Evolutionary conservation across 176 grass and related monocot species (phyloP), one percentile per base, ranked within the genome.

Genomic region (Pontederia paniculata): DNA sequence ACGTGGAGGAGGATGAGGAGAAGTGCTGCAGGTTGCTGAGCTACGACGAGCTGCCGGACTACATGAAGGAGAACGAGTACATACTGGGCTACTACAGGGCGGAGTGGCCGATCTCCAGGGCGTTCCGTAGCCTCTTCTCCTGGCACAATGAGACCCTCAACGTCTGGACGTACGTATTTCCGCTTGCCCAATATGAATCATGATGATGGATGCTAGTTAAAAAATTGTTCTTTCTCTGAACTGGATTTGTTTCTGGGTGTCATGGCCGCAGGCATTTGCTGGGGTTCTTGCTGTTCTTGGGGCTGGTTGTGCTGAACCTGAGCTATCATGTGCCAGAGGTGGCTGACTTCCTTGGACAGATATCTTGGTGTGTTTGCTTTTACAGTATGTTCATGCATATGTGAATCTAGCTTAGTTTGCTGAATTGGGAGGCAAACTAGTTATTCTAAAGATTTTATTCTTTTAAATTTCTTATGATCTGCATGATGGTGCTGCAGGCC

Each of bases 71-170:
- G 77, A 98, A 98, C 59, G 94, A 93, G 77, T 98, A 62, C 79
- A 91, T 98, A 69, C 83, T 60, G 55, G 75, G 80, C 0, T 68
- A 98, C 66, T 98, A 98, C 83, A 68, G 93, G 54, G 78, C 70
- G 13, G 86, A 98, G 66, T 98, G 86, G 86, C 86, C 86, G 46
- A n/a, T 98, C 61, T 75, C 77, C 48, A 74, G 91, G 56, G 86
- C 86, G 18, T 43, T 91, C 57, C 93, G 91, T 72, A 91, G 93
- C 80, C 77, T 74, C 77, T 98, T 98, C 87, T 50, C 87, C 53
- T 98, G 93, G 93, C 93, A 98, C 83, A 91, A 88, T 74, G 86
- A 98, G 77, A 98, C 87, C n/a, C 93, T 98, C 72, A 98, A 98
- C 48, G 70, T 98, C 78, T 98, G 86, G 93, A 98, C 93, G 86